These are phyloP conservation scores for Kentomonas sorsogonicus DNA, from an alignment of 208 protist species.

Conservation along the genomic window DNA sequence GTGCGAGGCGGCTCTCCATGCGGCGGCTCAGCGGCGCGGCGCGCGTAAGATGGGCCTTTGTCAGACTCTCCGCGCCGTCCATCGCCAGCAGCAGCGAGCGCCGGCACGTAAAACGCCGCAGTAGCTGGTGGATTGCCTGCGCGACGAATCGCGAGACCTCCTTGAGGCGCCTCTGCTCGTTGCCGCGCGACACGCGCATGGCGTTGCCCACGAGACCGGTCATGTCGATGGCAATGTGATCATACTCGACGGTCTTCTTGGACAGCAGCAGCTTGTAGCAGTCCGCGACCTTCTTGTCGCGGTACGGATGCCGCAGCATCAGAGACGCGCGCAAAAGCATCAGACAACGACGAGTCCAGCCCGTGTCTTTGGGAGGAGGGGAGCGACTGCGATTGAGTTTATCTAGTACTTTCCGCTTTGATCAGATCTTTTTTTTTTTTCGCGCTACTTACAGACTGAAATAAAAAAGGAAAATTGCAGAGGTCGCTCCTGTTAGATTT, in stretches of 20 bases:
- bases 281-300: slow-evolving; percentile 16
- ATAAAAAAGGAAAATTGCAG: no score
- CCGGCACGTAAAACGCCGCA: slow-evolving; percentile 47
- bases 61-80: slow-evolving; percentile 62
- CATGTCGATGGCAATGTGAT: slow-evolving; percentile 77
- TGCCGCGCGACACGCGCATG: slow-evolving; percentile 54
- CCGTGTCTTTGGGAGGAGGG: no score
- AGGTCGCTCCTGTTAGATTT: no score
- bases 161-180: slow-evolving; percentile 55
- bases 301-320: background rate
- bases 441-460: no score
- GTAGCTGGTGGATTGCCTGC: slow-evolving; percentile 58
- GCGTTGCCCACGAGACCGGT: slow-evolving; percentile 54
- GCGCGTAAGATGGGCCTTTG: slow-evolving; percentile 43
- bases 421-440: no score
- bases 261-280: slow-evolving; percentile 60
- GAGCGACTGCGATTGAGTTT: no score
- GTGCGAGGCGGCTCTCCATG: slow-evolving; percentile 38
- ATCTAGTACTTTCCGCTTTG: no score
- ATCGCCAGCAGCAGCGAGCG: slow-evolving; percentile 58
- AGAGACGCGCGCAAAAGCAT: no score
- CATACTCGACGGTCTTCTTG: slow-evolving; percentile 78
- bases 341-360: no score
- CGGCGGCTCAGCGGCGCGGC: slow-evolving; percentile 24
- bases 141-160: slow-evolving; percentile 60